Base-by-base conservation (phyloP, 257 asterid species). In the Nicotiana benthamiana region DNA sequence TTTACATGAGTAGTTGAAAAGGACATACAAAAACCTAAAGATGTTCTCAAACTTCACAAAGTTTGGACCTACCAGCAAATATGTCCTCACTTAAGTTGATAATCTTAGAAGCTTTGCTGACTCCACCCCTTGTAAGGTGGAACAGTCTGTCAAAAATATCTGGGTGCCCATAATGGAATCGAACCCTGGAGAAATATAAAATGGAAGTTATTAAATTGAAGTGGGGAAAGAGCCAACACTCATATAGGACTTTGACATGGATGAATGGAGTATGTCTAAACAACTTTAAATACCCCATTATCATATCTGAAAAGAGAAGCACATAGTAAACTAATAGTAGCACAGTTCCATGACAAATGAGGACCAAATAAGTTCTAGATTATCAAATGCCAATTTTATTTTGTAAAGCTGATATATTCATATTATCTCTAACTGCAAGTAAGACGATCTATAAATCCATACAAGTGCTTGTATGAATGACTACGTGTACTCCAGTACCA, bases 131-230 rank as follows among this genome's bases (percentile, higher is more conserved):
- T 10, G 98, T 93, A 80, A 96, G 96, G 88, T 96, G 99, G 87
- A 96, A 96, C 56, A 96, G 75, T 87, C 99, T 89, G 86, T 96
- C 99, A 83, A 96, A 96, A 79, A 96, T 96, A 86, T 96, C 99
- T 32, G 98, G 98, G 88, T 96, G 99, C 68, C 99, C 99, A 63
- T 96, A 96, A 86, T 96, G 99, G 87, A 96, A 94, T 86, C 99
- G 99, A 57, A 96, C 99, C 96, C 99, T 94, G 76, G 4, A 79
- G 61, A 79, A 67, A 43, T 79, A 79, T 11, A 28, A 17, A 40
- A n/a, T 46, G 75, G 63, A 17, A 5, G 75, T 64, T n/a, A 64
- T 24, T 46, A 72, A 3, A 46, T 46, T 43, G 8, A 11, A 48
- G 24, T 72, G 16, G 15, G 54, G 78, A 46, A 46, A 48, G 61